phyloP scores from a whole-genome alignment of 192 early-diverging fungal species.

The Backusella morwellensis region DNA sequence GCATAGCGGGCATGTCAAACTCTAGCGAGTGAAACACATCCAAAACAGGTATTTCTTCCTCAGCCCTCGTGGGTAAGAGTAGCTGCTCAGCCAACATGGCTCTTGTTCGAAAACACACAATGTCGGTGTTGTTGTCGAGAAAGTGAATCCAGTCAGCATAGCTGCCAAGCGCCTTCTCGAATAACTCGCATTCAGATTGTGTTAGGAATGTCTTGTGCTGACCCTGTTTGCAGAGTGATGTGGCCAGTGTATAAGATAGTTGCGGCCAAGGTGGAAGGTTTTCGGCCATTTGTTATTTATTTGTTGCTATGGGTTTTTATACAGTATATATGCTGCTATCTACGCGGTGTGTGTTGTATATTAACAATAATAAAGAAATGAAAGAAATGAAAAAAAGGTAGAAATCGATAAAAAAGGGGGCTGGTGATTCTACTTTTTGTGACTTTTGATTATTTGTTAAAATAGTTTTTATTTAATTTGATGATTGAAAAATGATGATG shows the following conservation, averaged over 20 bases:
- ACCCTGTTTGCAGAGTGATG: neutral
- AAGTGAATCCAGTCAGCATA: constrained; percentile 7
- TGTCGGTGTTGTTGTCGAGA: neutral
- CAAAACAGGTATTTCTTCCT: constrained; percentile 43
- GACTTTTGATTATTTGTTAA: neutral
- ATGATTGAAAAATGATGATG: neutral
- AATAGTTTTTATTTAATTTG: neutral
- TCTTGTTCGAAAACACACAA: constrained; percentile 63
- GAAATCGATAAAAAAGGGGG: neutral
- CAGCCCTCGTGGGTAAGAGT: neutral
- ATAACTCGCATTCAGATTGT: constrained; percentile 4
- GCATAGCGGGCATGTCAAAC: constrained; percentile 58
- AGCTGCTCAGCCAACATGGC: constrained; percentile 77
- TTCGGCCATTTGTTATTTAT: neutral
- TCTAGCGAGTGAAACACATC: constrained; percentile 70
- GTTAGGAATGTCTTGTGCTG: constrained; percentile 3
- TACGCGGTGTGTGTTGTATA: too few species aligned
- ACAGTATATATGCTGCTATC: too few species aligned
- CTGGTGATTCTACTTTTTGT: neutral
- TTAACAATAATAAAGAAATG: neutral
- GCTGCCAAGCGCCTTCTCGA: constrained; percentile 7
- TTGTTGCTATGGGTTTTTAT: neutral
- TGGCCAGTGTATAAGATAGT: constrained; percentile 6
- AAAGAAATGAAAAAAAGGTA: neutral
- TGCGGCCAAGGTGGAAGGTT: constrained; percentile 9